Conservation (phyloP, 129 eudicot genomes). For the Saussurea involucrata region DNA sequence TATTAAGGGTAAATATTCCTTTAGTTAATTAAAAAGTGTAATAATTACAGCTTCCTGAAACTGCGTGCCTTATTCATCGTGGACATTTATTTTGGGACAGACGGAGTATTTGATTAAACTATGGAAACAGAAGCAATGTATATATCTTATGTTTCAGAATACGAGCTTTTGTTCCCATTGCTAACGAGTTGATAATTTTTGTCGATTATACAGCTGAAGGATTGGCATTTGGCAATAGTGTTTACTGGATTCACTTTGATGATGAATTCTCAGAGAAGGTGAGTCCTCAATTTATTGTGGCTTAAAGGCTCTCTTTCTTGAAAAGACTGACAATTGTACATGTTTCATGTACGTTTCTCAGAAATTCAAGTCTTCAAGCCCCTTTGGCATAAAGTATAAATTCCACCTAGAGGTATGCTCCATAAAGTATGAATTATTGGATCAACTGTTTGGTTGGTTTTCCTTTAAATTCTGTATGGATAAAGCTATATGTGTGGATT, state of each 20-base stretch:
- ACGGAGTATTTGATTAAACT: not conserved
- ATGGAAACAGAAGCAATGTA: not conserved
- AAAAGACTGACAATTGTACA: slow-evolving; percentile 5
- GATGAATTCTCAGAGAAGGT: slow-evolving; percentile 86
- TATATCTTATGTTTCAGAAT: not conserved
- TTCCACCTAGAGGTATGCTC: slow-evolving; percentile 89
- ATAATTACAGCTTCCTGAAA: too few species aligned
- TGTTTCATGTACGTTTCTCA: slow-evolving; percentile 27
- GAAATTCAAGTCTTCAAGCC: slow-evolving; percentile 88
- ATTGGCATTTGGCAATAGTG: slow-evolving; percentile 83
- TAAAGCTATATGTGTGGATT: too few species aligned
- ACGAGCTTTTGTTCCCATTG: not conserved
- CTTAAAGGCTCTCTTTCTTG: not conserved
- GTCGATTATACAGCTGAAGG: slow-evolving; percentile 71
- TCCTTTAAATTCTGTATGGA: too few species aligned
- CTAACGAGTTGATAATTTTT: not conserved
- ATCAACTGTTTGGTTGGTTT: too few species aligned
- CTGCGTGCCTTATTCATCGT: too few species aligned
- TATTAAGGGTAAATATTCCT: too few species aligned
- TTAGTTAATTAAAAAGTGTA: too few species aligned
- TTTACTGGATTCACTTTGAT: slow-evolving; percentile 89
- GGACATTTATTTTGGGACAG: too few species aligned
- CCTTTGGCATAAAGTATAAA: slow-evolving; percentile 87
- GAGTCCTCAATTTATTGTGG: slow-evolving; percentile 2
- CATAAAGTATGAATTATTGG: not conserved